Conservation (phyloP, 2,329 filamentous ascomycete species). For the Elsinoe necatrix region DNA sequence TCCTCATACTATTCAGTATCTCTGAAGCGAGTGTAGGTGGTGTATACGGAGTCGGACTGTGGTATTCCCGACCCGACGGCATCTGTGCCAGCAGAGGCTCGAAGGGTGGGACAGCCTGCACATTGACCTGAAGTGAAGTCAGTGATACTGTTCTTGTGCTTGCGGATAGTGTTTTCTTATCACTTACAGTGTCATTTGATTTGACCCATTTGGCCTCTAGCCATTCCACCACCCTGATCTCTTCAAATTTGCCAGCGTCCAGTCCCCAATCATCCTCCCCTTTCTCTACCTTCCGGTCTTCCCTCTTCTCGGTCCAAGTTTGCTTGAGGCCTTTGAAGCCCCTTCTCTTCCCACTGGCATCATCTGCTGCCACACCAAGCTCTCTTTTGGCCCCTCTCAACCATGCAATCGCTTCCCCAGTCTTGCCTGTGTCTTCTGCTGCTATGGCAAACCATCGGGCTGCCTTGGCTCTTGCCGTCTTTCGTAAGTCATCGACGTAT, state of each 20-base stretch:
- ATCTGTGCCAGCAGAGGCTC: slow-evolving; percentile 67
- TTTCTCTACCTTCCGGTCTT: slow-evolving; percentile 71
- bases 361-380: slow-evolving; percentile 51
- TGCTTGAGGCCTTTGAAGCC: slow-evolving; percentile 60
- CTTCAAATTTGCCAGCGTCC: slow-evolving; percentile 78
- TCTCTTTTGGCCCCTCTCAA: slow-evolving; percentile 67
- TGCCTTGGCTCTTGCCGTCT: slow-evolving; percentile 71
- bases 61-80: slow-evolving; percentile 82
- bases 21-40: slow-evolving; percentile 57
- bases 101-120: slow-evolving; percentile 64
- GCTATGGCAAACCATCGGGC: slow-evolving; percentile 88
- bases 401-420: slow-evolving; percentile 82
- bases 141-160: background rate
- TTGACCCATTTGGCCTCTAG: slow-evolving; percentile 83
- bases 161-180: background rate
- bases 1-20: slow-evolving; percentile 51
- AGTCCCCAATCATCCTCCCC: slow-evolving; percentile 60
- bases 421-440: slow-evolving; percentile 71
- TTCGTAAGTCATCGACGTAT: slow-evolving; percentile 68
- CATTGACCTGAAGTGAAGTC: slow-evolving; percentile 55
- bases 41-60: slow-evolving; percentile 59
- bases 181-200: slow-evolving; percentile 77
- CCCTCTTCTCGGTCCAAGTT: slow-evolving; percentile 65
- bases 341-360: slow-evolving; percentile 40
- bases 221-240: slow-evolving; percentile 77